These are phyloP conservation scores for Paramecium octaurelia DNA, from an alignment of 73 alveolate species.

Conservation along the genomic window DNA sequence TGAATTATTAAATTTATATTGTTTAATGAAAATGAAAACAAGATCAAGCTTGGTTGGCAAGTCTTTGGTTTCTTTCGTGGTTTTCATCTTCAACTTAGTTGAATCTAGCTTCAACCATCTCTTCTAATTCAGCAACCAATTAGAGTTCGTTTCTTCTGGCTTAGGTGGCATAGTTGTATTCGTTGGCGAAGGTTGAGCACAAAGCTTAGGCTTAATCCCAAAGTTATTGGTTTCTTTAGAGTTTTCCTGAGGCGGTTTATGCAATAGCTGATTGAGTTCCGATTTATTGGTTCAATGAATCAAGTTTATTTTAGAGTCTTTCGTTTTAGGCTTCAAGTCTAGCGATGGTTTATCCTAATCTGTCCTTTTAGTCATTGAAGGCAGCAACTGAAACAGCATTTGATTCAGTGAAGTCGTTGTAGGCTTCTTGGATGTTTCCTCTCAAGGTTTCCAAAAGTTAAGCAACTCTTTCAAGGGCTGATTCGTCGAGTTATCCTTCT, in stretches of 20 bases:
- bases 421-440: constrained; percentile 22
- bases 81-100: constrained; percentile 41
- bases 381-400: constrained; percentile 51
- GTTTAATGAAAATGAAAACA: neutral
- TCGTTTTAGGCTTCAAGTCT: constrained; percentile 23
- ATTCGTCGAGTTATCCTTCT: constrained; percentile 44
- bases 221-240: constrained; percentile 43
- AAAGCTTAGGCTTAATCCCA: constrained; percentile 51
- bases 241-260: constrained; percentile 49
- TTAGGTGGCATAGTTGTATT: constrained; percentile 45
- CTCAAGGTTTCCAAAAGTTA: constrained; percentile 36
- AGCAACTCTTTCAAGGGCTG: constrained; percentile 52
- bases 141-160: constrained; percentile 48
- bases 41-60: constrained; percentile 23
- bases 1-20: neutral
- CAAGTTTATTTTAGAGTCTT: constrained; percentile 36
- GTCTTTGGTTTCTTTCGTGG: constrained; percentile 34
- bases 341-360: neutral
- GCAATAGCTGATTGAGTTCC: constrained; percentile 54
- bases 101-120: constrained; percentile 39
- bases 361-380: constrained; percentile 48
- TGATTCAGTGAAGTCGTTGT: neutral
- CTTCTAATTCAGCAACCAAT: constrained; percentile 39
- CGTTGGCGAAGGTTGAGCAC: constrained; percentile 44
- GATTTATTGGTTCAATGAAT: constrained; percentile 8